Base-by-base conservation (phyloP, 2,329 filamentous ascomycete genomes). In the Penicillium polonicum region DNA sequence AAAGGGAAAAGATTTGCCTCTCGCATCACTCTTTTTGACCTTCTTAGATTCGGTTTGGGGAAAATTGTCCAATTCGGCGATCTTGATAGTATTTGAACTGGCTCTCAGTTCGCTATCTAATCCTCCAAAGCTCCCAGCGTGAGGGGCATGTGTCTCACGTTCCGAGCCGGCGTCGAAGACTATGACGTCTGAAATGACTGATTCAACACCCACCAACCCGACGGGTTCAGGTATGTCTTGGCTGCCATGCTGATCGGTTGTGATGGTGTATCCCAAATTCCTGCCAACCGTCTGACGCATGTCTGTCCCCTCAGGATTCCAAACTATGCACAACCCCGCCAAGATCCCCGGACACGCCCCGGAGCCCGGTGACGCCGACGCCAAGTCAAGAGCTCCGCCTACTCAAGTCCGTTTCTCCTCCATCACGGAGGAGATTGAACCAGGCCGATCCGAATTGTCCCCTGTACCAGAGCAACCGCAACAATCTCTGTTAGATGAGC, bases 381-480 rank as follows among this genome's bases (percentile, higher is more conserved):
- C 65, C 65, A 72, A 70, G 63, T 60, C 65, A 48, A 72, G 66
- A 62, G 52, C 67, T 42, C 71, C 70, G 42, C 70, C 68, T 46
- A 62, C 63, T 42, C 73, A 77, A 58, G 89, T 92, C 54, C 88
- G 88, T 58, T 92, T 92, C 74, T 86, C 88, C 54, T 85, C 88
- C 29, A 80, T 83, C 61, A 85, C 88, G 59, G 81, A 91, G 70
- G 87, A 91, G 74, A 90, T 91, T 66, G 79, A 83, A 58, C 83
- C 85, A 15, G 70, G 70, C 25, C 69, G 73, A 60, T 70, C 70
- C 60, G 59, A 48, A 19, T 52, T 64, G 8, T 63, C 64, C 71
- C 55, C 71, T 57, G 57, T 53, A 56, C 39, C 58, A 55, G 41
- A 54, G 52, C 44, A 60, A 21, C 27, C 56, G 3, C 29, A 51